These are phyloP conservation scores for Fusarium xyrophilum DNA, from an alignment of 2,329 filamentous ascomycete species.

Conservation along the genomic window DNA sequence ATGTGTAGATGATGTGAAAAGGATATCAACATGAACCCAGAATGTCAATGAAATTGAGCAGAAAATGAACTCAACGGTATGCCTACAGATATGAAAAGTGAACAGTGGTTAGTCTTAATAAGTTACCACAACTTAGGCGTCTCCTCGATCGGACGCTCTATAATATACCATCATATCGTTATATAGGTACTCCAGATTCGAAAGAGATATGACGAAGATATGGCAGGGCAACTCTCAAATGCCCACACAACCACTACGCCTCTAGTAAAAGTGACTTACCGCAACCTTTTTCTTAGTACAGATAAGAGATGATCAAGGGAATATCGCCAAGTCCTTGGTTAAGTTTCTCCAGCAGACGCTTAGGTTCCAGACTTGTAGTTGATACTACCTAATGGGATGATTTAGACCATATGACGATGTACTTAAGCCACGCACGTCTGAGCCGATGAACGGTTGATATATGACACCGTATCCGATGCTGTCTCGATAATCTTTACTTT, in stretches of 20 bases:
- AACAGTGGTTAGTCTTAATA: not conserved
- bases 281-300: conserved; percentile 2
- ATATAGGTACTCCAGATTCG: conserved; percentile 5
- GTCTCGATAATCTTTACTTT: not conserved
- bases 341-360: not conserved
- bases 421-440: not conserved
- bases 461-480: not conserved
- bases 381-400: not conserved
- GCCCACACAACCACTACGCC: conserved; percentile 29
- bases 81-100: not conserved
- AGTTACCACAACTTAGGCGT: not conserved
- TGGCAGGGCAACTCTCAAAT: conserved; percentile 14
- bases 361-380: not conserved
- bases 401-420: not conserved
- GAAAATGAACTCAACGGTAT: not conserved
- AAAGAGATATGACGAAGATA: conserved; percentile 27
- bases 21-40: not conserved
- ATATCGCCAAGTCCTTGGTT: conserved; percentile 4
- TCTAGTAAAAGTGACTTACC: conserved; percentile 10
- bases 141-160: not conserved
- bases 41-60: not conserved
- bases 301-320: conserved; percentile 12
- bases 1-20: conserved; percentile 4
- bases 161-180: conserved; percentile 11
- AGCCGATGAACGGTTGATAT: not conserved